Percentiles rank a stretch among this genome's conserved stretches.
phyloP scores from a whole-genome alignment of 768 basidiomycete species.

The Tulasnella sp. region DNA sequence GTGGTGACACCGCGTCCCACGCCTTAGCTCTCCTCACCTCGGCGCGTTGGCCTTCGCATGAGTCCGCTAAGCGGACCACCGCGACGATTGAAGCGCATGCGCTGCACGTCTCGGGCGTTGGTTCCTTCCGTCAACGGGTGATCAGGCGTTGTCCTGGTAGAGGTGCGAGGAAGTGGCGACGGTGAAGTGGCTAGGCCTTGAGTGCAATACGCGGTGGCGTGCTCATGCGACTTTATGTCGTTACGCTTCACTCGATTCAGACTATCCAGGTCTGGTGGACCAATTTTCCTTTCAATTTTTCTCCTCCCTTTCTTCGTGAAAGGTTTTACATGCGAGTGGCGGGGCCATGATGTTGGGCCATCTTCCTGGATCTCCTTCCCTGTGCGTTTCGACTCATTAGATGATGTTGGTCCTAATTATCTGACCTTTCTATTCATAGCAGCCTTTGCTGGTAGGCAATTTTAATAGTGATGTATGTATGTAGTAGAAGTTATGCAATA shows the following conservation, averaged over 20 bases:
- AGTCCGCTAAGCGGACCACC: neutral
- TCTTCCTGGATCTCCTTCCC: neutral
- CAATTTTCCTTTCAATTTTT: constrained; percentile 1
- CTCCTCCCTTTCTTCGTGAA: constrained; percentile 10
- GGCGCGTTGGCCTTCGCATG: neutral
- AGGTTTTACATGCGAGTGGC: neutral
- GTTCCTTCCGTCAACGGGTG: neutral
- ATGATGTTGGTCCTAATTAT: neutral
- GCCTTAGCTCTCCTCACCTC: neutral
- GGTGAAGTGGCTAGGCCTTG: neutral
- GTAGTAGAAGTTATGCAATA: neutral
- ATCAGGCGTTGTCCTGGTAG: neutral
- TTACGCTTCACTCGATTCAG: constrained; percentile 22
- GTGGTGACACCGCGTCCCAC: neutral
- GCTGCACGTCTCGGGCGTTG: neutral
- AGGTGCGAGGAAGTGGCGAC: neutral
- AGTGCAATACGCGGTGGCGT: constrained; percentile 8
- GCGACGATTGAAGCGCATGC: neutral
- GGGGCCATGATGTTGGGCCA: too few species aligned
- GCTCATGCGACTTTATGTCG: neutral
- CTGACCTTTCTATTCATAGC: neutral
- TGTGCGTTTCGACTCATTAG: neutral
- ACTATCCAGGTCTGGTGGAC: constrained; percentile 19
- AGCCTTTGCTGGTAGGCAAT: neutral
- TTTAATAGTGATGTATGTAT: neutral